Evolutionary conservation across 2,329 filamentous ascomycete species (phyloP), one percentile per base, ranked within the genome.

Genomic region (Epicoccum nigrum): DNA sequence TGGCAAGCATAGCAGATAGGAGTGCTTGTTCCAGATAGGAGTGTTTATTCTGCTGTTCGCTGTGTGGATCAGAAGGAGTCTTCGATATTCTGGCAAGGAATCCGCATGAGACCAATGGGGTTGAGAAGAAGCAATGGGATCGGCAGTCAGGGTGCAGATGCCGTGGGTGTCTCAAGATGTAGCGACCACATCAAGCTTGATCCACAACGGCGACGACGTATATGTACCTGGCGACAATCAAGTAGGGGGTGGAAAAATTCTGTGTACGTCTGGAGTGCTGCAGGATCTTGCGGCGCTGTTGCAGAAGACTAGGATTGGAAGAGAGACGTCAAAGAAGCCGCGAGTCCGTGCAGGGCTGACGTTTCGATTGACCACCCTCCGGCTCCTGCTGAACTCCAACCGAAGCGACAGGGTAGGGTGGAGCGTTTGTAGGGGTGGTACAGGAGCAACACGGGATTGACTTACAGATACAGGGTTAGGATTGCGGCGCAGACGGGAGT

Each of bases 1-100:
- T 80, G 42, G 89, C 89, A 66, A 72, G 63, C 67, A 70, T 72
- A 55, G 59, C 61, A 65, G 58, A 50, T 15, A 31, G 11, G 16
- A 39, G n/a, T 28, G 38, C 17, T 52, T 27, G 5, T n/a, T n/a
- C n/a, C 61, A 65, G 58, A 50, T 15, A 31, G 11, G 16, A 39
- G n/a, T 28, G 38, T 15, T 52, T 27, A 4, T n/a, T 21, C 27
- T 6, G 21, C 27, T 34, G 39, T 39, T 28, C 5, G 28, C 11
- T 33, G n/a, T 17, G 7, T 25, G 38, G 33, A 56, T 64, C 62
- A 55, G 64, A 63, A 65, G 62, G 58, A 55, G 45, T 65, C 67
- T 60, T 67, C 63, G 63, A 66, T 66, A 60, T 56, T 67, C 63
- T 60, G 58, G 59, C 54, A 54, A 58, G 58, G 55, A 63, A 57